Conservation (phyloP, 306 rosid species). For the Rosa rugosa region DNA sequence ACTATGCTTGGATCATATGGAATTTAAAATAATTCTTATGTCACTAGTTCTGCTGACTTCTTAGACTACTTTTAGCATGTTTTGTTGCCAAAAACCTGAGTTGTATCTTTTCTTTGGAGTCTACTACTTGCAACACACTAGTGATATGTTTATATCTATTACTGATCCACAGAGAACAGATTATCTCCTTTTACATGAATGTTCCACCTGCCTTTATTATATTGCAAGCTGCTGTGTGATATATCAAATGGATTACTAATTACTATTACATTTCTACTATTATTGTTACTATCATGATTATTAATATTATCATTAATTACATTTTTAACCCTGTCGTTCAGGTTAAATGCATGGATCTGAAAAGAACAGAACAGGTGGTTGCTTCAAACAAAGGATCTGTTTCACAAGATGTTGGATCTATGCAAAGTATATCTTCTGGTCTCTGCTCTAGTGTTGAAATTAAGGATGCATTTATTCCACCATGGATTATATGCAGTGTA, state of each 20-base stretch:
- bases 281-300: neutral
- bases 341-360: slow-evolving; percentile 83
- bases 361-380: slow-evolving; percentile 54
- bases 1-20: neutral
- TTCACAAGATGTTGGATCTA: slow-evolving; percentile 45
- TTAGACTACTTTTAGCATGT: neutral
- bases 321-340: slow-evolving; percentile 22
- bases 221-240: neutral
- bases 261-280: neutral
- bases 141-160: neutral
- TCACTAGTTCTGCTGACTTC: neutral
- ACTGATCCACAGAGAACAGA: neutral
- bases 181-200: neutral
- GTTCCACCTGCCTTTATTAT: slow-evolving; percentile 2
- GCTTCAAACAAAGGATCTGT: slow-evolving; percentile 38
- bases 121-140: neutral
- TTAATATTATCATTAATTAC: neutral
- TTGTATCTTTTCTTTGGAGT: slow-evolving; percentile 1
- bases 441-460: slow-evolving; percentile 71
- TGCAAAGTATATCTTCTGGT: slow-evolving; percentile 36
- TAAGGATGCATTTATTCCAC: slow-evolving; percentile 76
- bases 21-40: neutral
- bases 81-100: neutral
- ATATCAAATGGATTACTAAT: neutral
- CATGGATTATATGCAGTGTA: slow-evolving; percentile 67